Percentiles rank a stretch among this genome's conserved stretches.
Conservation (phyloP, 2,329 filamentous ascomycete genomes). For the Hortaea sp. region DNA sequence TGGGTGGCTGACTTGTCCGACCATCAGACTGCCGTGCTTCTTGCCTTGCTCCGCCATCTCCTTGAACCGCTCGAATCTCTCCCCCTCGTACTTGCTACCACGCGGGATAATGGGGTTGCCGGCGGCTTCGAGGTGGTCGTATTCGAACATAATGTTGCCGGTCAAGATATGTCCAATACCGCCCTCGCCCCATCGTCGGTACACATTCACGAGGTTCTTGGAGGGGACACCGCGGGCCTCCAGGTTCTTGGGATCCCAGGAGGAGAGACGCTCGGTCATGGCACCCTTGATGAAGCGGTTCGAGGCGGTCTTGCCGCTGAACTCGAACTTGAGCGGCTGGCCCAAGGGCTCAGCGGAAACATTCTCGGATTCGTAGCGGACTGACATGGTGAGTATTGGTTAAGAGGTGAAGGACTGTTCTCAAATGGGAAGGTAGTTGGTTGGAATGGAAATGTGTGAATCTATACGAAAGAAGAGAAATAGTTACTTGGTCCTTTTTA, state of each 20-base stretch:
- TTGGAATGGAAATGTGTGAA: too few relatives aligned
- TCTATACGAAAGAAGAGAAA: too few relatives aligned
- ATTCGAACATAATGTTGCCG: constrained; percentile 55
- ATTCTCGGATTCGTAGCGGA: constrained; percentile 31
- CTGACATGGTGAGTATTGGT: constrained; percentile 22
- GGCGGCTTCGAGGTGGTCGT: constrained; percentile 45
- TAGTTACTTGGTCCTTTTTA: too few relatives aligned
- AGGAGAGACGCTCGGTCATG: constrained; percentile 56
- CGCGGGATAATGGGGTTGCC: constrained; percentile 52
- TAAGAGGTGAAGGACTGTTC: too few relatives aligned
- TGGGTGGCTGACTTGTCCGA: constrained; percentile 54
- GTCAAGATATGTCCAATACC: constrained; percentile 48
- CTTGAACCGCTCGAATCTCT: constrained; percentile 51
- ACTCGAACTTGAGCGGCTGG: constrained; percentile 35
- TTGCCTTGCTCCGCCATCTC: constrained; percentile 46
- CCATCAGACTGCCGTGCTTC: constrained; percentile 46
- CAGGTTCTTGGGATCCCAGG: constrained; percentile 47
- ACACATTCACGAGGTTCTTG: constrained; percentile 46
- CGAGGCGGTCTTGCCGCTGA: constrained; percentile 45
- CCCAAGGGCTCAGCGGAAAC: constrained; percentile 31
- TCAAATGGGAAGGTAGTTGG: too few relatives aligned
- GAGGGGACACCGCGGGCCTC: constrained; percentile 45
- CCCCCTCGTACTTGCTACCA: constrained; percentile 41
- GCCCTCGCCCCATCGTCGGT: constrained; percentile 52
- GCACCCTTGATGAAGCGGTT: constrained; percentile 60